Base-by-base conservation (phyloP, 140 eudicot species). In the Bidens hawaiensis region DNA sequence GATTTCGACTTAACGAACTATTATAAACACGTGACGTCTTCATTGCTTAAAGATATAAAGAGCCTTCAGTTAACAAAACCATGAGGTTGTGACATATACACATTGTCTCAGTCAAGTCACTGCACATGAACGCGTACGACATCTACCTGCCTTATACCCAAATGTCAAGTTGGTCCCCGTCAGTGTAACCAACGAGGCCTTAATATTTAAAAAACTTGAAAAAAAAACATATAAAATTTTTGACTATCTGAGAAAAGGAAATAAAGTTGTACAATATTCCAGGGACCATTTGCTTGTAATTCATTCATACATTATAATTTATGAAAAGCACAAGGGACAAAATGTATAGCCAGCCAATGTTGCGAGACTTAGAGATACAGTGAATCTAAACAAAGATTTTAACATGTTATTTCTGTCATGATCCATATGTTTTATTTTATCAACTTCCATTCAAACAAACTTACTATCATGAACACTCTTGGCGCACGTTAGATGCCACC, bases 401-500 rank as follows among this genome's bases (percentile, higher is more conserved):
- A 28, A 18, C 45, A 27, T 4, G 61, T 64, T 42, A 54, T 50
- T 60, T 70, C 33, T 47, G 30, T 64, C 60, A 64, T 66, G 48
- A 73, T 73, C 30, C 67, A 73, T 6, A 64, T 65, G 36, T 19
- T 42, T 71, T 48, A 65, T 56, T 45, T 34, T 62, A 50, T 71
- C n/a, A n/a, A n/a, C n/a, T 60, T 33, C 13, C 25, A 46, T 58
- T 24, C 36, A 17, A 48, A 15, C 55, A 16, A 58, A 58, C 43
- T 66, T 57, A 43, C 62, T 47, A 58, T 73, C 73, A 73, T 45
- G 71, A 72, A 65, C 82, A 74, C 47, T 78, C 86, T 60, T 78
- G 90, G 67, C 83, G 85, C 60, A 85, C 99, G 60, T 93, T 85
- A 40, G 96, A 82, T 16, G 99, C 99, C 51, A 93, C 96, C 24